phyloP scores from a whole-genome alignment of 2,329 filamentous ascomycete species.

The Moelleriella libera region DNA sequence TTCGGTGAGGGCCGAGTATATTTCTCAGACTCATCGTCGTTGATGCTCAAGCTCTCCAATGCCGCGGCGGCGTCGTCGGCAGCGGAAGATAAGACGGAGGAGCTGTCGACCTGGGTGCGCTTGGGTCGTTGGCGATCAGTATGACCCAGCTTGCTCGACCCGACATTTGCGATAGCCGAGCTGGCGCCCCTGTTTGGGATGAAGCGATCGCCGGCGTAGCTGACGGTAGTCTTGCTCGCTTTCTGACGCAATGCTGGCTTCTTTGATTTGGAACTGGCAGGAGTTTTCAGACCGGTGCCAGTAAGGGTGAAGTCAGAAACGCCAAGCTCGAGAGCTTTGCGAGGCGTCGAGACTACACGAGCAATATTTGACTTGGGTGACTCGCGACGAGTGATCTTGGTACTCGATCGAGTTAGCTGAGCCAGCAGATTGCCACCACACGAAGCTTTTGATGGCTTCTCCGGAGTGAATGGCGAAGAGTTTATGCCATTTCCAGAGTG shows the following conservation, averaged over 20 bases:
- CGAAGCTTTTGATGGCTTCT: slow-evolving; percentile 54
- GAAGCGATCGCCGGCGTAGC: slow-evolving; percentile 79
- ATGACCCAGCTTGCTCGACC: slow-evolving; percentile 68
- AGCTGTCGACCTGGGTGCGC: slow-evolving; percentile 55
- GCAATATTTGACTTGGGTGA: slow-evolving; percentile 97
- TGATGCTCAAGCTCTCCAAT: slow-evolving; percentile 64
- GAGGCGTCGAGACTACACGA: slow-evolving; percentile 57
- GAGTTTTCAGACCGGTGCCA: slow-evolving; percentile 61
- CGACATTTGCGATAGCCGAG: slow-evolving; percentile 71
- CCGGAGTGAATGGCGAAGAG: slow-evolving; percentile 69
- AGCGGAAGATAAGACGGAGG: slow-evolving; percentile 61
- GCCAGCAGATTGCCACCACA: slow-evolving; percentile 69
- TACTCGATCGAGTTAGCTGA: slow-evolving; percentile 57
- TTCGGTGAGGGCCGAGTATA: slow-evolving; percentile 75
- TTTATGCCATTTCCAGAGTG: slow-evolving; percentile 44
- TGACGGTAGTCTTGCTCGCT: slow-evolving; percentile 63
- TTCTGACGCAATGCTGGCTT: slow-evolving; percentile 39
- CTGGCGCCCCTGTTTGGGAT: slow-evolving; percentile 88
- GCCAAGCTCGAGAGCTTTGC: slow-evolving; percentile 72
- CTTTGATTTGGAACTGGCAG: slow-evolving; percentile 35
- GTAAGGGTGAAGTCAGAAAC: slow-evolving; percentile 87
- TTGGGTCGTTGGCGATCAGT: slow-evolving; percentile 60
- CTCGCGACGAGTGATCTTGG: slow-evolving; percentile 58
- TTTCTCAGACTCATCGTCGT: slow-evolving; percentile 45
- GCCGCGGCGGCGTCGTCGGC: slow-evolving; percentile 69